Evolutionary conservation across 169 alveolate genomes (phyloP).

Genomic region (Cryptosporidium muris): DNA sequence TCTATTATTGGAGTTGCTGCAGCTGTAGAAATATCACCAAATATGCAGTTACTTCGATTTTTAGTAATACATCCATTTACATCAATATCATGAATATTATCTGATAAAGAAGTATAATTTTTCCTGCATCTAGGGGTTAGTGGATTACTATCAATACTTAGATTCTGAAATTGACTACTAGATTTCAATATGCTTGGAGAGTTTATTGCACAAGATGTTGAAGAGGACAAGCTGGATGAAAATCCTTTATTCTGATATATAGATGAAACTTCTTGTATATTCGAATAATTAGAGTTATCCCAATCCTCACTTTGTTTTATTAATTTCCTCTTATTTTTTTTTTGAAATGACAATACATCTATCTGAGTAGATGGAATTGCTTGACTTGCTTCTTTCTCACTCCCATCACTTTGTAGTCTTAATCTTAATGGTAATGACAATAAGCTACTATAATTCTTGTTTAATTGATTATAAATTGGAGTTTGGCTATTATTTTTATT

Average conservation of each 20-base stretch:
- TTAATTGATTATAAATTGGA: slow-evolving; percentile 33
- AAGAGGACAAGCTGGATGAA: neutral
- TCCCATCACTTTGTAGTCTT: slow-evolving; percentile 12
- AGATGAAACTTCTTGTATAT: neutral
- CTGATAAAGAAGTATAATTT: slow-evolving; percentile 41
- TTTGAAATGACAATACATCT: neutral
- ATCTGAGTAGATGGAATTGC: neutral
- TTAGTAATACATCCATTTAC: slow-evolving; percentile 34
- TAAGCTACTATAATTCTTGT: slow-evolving; percentile 35
- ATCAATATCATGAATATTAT: slow-evolving; percentile 20
- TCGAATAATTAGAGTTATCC: slow-evolving; percentile 1
- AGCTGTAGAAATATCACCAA: slow-evolving; percentile 68
- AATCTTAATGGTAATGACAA: slow-evolving; percentile 43
- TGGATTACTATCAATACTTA: slow-evolving; percentile 29
- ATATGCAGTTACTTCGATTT: slow-evolving; percentile 15
- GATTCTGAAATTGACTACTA: neutral
- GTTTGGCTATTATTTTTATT: slow-evolving; percentile 19
- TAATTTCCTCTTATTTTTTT: slow-evolving; percentile 49
- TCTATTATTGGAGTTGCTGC: slow-evolving; percentile 67
- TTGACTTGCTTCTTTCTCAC: slow-evolving; percentile 8
- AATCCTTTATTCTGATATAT: slow-evolving; percentile 17
- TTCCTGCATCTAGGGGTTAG: slow-evolving; percentile 70
- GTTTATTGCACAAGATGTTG: slow-evolving; percentile 7
- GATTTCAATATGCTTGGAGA: neutral
- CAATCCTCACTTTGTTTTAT: slow-evolving; percentile 47